These are phyloP conservation scores for Apiotrichum laibachii DNA, from an alignment of 1,284 basidiomycete species.

Conservation along the genomic window DNA sequence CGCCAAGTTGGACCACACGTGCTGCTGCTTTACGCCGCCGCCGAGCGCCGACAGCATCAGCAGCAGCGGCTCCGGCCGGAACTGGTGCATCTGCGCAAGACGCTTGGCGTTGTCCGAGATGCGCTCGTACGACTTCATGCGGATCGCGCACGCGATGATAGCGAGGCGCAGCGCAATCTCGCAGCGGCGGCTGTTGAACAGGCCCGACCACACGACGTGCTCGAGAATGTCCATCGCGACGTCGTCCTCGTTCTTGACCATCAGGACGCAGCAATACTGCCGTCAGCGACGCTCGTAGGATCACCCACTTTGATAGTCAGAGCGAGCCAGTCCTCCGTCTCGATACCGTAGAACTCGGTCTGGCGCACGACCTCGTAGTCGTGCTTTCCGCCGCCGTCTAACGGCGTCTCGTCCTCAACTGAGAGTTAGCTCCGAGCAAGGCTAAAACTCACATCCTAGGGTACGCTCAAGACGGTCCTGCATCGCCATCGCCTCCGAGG, in stretches of 20 bases:
- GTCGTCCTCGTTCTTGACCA: constrained; percentile 61
- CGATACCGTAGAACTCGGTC: constrained; percentile 70
- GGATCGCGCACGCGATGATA: constrained; percentile 67
- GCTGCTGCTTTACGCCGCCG: constrained; percentile 64
- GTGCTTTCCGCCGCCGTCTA: constrained; percentile 29
- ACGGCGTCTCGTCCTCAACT: constrained; percentile 42
- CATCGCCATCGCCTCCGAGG: constrained; percentile 36
- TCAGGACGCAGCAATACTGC: constrained; percentile 81
- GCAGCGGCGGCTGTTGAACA: constrained; percentile 64
- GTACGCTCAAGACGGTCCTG: constrained; percentile 47
- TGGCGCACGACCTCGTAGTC: constrained; percentile 32
- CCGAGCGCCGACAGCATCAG: constrained; percentile 66
- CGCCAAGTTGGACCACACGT: constrained; percentile 68
- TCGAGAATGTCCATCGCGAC: constrained; percentile 73
- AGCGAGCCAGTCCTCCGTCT: constrained; percentile 78
- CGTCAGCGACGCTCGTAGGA: not conserved
- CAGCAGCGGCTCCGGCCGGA: constrained; percentile 62
- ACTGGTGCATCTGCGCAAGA: constrained; percentile 69
- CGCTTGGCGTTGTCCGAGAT: constrained; percentile 59
- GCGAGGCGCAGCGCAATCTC: constrained; percentile 71
- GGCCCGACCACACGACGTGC: constrained; percentile 73
- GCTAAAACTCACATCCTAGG: constrained; percentile 34
- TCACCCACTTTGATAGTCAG: constrained; percentile 74
- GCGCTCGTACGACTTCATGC: constrained; percentile 58
- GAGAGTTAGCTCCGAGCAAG: not conserved